Evolutionary conservation across 2,329 filamentous ascomycete species (phyloP).

Genomic region (Neophaeococcomyces mojaviensis): DNA sequence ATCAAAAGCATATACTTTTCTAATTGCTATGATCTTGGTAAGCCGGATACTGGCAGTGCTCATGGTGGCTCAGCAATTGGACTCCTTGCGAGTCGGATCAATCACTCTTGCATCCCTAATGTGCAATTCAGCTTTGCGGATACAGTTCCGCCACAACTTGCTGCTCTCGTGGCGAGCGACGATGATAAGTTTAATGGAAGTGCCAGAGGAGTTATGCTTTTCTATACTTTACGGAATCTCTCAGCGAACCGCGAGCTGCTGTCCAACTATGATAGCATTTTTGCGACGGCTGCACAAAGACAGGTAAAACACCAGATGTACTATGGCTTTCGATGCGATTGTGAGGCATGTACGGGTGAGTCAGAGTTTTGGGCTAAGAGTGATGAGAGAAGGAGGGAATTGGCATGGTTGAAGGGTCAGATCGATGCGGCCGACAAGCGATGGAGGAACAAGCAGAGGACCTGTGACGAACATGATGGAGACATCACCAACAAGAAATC

Average conservation of each 20-base stretch:
- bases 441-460: too few species aligned
- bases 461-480: too few species aligned
- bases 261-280: conserved; percentile 19
- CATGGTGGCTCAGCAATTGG: conserved; percentile 19
- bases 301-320: conserved; percentile 16
- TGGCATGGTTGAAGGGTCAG: conserved; percentile 7
- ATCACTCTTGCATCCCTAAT: conserved; percentile 21
- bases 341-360: conserved; percentile 17
- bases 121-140: conserved; percentile 18
- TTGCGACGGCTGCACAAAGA: conserved; percentile 6
- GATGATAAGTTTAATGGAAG: not conserved
- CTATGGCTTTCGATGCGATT: conserved; percentile 19
- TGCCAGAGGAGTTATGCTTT: conserved; percentile 12
- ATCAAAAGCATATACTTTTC: conserved; percentile 20
- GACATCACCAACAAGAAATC: too few species aligned
- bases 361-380: conserved; percentile 18
- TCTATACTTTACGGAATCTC: conserved; percentile 19
- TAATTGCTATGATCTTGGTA: conserved; percentile 20
- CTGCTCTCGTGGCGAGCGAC: not conserved
- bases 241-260: conserved; percentile 17
- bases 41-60: not conserved
- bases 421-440: not conserved
- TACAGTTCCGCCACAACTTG: not conserved
- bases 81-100: conserved; percentile 15
- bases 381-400: conserved; percentile 17